phyloP scores from a whole-genome alignment of 2,329 filamentous ascomycete species.

The Aureobasidium mangrovei region DNA sequence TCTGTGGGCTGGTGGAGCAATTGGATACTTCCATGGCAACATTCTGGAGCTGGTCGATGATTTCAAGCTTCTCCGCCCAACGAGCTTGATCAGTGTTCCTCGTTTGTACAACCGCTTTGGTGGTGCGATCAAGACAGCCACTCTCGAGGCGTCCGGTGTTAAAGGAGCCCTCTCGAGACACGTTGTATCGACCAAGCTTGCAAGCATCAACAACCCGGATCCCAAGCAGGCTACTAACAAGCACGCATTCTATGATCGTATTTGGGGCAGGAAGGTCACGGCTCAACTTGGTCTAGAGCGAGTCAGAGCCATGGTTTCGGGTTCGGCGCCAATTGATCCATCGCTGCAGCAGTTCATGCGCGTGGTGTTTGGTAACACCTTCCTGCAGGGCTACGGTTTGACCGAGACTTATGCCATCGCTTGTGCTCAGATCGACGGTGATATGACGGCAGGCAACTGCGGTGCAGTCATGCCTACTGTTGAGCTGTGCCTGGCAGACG shows the following conservation, averaged over 20 bases:
- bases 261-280: slow-evolving; percentile 84
- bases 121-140: slow-evolving; percentile 68
- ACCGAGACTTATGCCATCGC: slow-evolving; percentile 85
- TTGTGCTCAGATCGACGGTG: slow-evolving; percentile 58
- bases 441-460: slow-evolving; percentile 72
- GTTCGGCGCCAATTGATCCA: slow-evolving; percentile 84
- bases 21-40: slow-evolving; percentile 94
- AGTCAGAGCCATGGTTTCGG: slow-evolving; percentile 66
- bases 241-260: slow-evolving; percentile 70
- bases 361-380: slow-evolving; percentile 67
- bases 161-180: slow-evolving; percentile 73
- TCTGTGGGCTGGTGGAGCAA: slow-evolving; percentile 60
- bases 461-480: slow-evolving; percentile 58
- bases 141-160: slow-evolving; percentile 68
- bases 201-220: slow-evolving; percentile 61
- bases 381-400: slow-evolving; percentile 84
- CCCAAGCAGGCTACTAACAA: slow-evolving; percentile 67
- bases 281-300: slow-evolving; percentile 74
- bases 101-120: slow-evolving; percentile 88
- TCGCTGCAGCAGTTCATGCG: slow-evolving; percentile 82
- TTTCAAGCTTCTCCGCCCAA: slow-evolving; percentile 76
- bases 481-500: slow-evolving; percentile 75
- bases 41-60: slow-evolving; percentile 81
- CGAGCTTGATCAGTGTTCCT: slow-evolving; percentile 78
- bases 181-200: slow-evolving; percentile 70